These are phyloP conservation scores for Pseudogymnoascus sp. DNA, from an alignment of 2,329 filamentous ascomycete species.

Conservation along the genomic window DNA sequence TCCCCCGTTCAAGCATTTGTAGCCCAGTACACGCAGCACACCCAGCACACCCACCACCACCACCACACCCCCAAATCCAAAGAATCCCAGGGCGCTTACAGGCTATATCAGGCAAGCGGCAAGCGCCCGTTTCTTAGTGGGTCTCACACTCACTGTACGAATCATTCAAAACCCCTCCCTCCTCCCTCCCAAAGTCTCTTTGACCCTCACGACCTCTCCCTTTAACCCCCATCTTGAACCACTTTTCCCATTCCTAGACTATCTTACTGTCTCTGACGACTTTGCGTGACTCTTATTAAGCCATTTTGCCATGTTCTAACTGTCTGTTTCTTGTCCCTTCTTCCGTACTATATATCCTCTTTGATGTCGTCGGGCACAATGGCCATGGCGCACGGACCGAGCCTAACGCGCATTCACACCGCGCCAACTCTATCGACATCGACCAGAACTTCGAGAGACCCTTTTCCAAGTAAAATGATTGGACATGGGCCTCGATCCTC, in stretches of 20 bases:
- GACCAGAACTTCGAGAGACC: slow-evolving; percentile 8
- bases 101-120: background rate
- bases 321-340: background rate
- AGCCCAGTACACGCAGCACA: too few relatives aligned
- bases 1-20: background rate
- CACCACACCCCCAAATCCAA: too few relatives aligned
- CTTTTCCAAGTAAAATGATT: slow-evolving; percentile 7
- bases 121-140: slow-evolving; percentile 7
- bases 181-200: background rate
- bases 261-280: background rate
- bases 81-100: background rate
- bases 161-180: background rate
- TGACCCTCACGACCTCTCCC: background rate
- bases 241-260: background rate
- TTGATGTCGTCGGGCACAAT: slow-evolving; percentile 6
- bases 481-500: slow-evolving; percentile 40
- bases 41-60: too few relatives aligned
- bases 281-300: background rate
- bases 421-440: slow-evolving; percentile 7
- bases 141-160: background rate
- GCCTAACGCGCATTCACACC: slow-evolving; percentile 9
- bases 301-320: background rate
- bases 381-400: slow-evolving; percentile 8
- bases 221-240: background rate
- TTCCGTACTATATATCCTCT: background rate